Evolutionary conservation across 441 rosid species (phyloP), one percentile per base, ranked within the genome.

Genomic region (Lepidium campestre): DNA sequence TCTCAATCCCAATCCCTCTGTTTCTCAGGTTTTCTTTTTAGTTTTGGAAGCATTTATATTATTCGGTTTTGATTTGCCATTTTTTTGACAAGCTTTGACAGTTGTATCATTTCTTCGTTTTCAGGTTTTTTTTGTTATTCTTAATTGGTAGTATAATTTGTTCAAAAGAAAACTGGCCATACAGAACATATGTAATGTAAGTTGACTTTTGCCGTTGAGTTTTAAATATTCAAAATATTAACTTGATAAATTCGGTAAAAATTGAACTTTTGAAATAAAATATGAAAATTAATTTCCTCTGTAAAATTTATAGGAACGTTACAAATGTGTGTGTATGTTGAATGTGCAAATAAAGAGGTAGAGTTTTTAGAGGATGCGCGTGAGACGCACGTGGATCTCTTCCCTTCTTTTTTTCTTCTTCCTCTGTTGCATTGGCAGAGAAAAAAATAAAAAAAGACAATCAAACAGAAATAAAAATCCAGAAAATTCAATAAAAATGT

Each of bases 131-230:
- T 11, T 29, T 29, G 12, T 20, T 63, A 10, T 36, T 27, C 64
- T 62, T 44, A 19, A n/a, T n/a, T n/a, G n/a, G n/a, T n/a, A n/a
- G n/a, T 27, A 5, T 29, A 29, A 29, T 71, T 47, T 55, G 63
- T 62, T 62, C n/a, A 35, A 7, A 35, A 56, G 1, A 15, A 65
- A 65, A 35, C 42, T 25, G 22, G 59, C 31, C 52, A 22, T 54
- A 34, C 62, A 14, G 57, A 81, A 77, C 65, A 78, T 0, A 73
- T 79, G 40, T 55, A 53, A 74, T 79, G 48, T 55, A 53, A 69
- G 17, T 34, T 42, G 40, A 35, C 14, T 53, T 62, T 46, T 41
- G 40, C n/a, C 31, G 31, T 27, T 27, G 31, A 27, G 17, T 29
- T 27, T 12, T 65, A 18, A 12, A 12, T 4, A 37, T 12, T 5